phyloP scores from a whole-genome alignment of 345 rosid genomes.

The Aegle marmelos region DNA sequence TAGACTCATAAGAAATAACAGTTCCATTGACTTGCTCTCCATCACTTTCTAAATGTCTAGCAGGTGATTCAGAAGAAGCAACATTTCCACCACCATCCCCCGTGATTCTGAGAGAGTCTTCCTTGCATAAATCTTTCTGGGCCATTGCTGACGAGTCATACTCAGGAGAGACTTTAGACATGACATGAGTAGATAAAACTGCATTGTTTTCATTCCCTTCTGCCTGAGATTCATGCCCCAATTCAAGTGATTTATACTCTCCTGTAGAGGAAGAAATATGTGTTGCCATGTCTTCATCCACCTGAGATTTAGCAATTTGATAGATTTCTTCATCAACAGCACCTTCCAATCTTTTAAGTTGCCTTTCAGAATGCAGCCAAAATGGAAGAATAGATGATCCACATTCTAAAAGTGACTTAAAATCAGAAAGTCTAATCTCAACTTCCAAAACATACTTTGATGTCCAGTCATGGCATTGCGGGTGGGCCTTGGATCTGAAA shows the following conservation, averaged over 20 bases:
- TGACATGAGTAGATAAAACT: conserved; percentile 26
- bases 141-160: not conserved
- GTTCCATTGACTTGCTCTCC: conserved; percentile 31
- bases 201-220: conserved; percentile 26
- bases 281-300: conserved; percentile 45
- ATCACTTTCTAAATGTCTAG: conserved; percentile 29
- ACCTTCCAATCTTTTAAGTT: conserved; percentile 68
- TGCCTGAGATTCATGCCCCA: conserved; percentile 30
- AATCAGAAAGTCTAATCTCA: conserved; percentile 82
- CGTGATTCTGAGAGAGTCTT: conserved; percentile 8
- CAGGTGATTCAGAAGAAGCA: conserved; percentile 32
- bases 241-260: conserved; percentile 24
- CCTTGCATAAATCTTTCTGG: conserved; percentile 18
- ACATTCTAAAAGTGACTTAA: conserved; percentile 53
- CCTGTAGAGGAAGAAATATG: conserved; percentile 25
- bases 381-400: conserved; percentile 63
- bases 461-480: conserved; percentile 47
- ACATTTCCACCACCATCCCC: not conserved
- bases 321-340: conserved; percentile 58
- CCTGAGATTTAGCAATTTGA: conserved; percentile 60
- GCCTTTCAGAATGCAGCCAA: conserved; percentile 80
- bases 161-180: conserved; percentile 25
- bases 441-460: conserved; percentile 60
- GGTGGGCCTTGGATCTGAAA: conserved; percentile 56
- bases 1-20: conserved; percentile 25